A percentile compares a stretch with the other conserved stretches of the same genome.
Evolutionary conservation across 2,329 filamentous ascomycete species (phyloP).

Genomic region (Colletotrichum zoysiae): DNA sequence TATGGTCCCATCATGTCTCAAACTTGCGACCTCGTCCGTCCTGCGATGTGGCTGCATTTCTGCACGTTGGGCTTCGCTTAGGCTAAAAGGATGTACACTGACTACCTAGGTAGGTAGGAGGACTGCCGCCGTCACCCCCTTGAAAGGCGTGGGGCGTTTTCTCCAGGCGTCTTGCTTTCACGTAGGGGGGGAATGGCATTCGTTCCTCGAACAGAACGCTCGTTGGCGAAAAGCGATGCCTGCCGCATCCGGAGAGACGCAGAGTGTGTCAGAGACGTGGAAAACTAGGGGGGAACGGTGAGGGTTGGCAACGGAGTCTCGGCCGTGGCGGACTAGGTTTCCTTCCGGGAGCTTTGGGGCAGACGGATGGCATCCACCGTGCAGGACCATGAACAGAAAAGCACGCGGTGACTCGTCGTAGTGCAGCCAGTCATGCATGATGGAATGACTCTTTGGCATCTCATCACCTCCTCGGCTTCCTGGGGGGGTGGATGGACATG

Average conservation of each 20-base stretch:
- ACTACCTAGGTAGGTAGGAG: no score
- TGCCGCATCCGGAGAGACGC: not conserved
- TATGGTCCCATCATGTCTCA: slow-evolving; percentile 21
- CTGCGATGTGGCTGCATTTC: not conserved
- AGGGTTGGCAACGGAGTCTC: not conserved
- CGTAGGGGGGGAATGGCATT: not conserved
- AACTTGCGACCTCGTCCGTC: slow-evolving; percentile 7
- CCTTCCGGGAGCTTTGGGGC: not conserved
- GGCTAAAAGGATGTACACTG: not conserved
- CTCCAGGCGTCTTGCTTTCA: not conserved
- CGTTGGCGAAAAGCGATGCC: not conserved
- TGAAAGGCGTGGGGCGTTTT: not conserved
- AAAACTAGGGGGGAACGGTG: not conserved
- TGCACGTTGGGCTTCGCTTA: not conserved
- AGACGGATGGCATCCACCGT: not conserved
- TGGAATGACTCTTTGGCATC: not conserved
- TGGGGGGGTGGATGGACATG: not conserved
- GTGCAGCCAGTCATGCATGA: not conserved
- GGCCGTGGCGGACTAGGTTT: not conserved
- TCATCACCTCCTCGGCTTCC: not conserved
- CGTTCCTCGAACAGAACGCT: not conserved
- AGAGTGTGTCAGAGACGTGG: not conserved
- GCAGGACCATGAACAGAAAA: not conserved
- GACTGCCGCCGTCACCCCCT: not conserved
- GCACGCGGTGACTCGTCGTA: not conserved